These are phyloP conservation scores for Golubevia sp. DNA, from an alignment of 1,284 basidiomycete genomes.

Conservation along the genomic window DNA sequence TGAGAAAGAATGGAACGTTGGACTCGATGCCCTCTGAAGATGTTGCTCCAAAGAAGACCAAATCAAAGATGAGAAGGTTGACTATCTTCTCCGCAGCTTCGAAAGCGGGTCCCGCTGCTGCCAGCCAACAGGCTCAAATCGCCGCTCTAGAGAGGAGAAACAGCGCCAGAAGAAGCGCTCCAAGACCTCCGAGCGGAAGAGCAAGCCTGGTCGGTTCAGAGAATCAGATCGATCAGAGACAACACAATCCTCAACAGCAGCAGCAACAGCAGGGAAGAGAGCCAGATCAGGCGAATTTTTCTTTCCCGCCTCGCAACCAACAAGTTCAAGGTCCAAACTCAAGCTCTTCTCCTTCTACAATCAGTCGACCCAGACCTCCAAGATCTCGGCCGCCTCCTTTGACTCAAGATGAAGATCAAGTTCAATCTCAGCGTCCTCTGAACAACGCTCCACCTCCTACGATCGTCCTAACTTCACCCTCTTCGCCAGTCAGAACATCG, in stretches of 20 bases:
- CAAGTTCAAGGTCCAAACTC: no score
- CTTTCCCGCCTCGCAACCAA: no score
- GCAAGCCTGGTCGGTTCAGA: background rate
- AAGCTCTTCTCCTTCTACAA: no score
- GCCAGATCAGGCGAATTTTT: no score
- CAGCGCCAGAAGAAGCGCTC: conserved; percentile 9
- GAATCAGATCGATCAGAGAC: conserved; percentile 1
- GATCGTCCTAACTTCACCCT: no score
- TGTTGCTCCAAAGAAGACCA: conserved; percentile 7
- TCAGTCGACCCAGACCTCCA: no score
- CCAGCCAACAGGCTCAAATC: conserved; percentile 10
- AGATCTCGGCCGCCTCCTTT: no score
- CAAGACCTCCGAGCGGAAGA: background rate
- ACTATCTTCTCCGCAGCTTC: conserved; percentile 24
- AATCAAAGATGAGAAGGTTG: conserved; percentile 5
- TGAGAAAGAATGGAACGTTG: background rate
- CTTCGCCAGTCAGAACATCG: no score
- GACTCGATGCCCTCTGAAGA: conserved; percentile 8
- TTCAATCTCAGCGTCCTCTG: no score
- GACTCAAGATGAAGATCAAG: no score
- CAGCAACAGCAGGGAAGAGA: conserved; percentile 5
- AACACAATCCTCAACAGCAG: conserved; percentile 9
- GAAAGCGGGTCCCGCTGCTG: conserved; percentile 1
- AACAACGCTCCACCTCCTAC: no score
- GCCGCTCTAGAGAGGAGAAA: conserved; percentile 8